Evolutionary conservation across 2,329 filamentous ascomycete genomes (phyloP).

Genomic region (Fonsecaea multimorphosa): DNA sequence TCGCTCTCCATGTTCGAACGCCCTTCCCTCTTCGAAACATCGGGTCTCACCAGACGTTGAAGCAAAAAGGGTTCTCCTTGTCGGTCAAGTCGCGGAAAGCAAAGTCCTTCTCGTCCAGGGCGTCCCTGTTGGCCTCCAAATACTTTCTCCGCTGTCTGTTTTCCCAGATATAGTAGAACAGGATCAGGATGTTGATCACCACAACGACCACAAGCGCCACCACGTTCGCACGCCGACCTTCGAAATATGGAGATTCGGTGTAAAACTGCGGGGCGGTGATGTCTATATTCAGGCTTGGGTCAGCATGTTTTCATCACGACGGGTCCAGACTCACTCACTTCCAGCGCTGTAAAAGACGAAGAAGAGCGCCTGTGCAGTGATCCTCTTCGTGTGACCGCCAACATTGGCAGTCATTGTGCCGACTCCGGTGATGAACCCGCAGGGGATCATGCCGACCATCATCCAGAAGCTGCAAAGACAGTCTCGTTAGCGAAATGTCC

Average conservation of each 20-base stretch:
- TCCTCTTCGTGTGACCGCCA: background rate
- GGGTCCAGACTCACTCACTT: background rate
- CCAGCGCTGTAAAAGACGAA: constrained; percentile 1
- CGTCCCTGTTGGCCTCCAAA: background rate
- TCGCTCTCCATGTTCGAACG: constrained; percentile 1
- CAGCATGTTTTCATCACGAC: background rate
- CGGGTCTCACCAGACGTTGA: background rate
- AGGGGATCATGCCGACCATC: background rate
- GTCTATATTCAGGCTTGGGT: background rate
- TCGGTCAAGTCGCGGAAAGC: background rate
- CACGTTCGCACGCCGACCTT: background rate
- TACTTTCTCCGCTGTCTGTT: background rate
- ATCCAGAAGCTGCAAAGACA: constrained; percentile 1
- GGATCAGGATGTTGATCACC: background rate
- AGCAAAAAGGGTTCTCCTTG: background rate
- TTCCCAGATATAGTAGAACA: constrained; percentile 1
- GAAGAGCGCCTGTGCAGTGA: background rate
- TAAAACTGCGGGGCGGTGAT: background rate
- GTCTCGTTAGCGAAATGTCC: background rate
- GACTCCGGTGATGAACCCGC: background rate
- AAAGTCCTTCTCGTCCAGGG: background rate
- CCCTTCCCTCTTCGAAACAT: background rate
- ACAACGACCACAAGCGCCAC: background rate
- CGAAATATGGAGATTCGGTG: background rate
- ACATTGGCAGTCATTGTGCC: constrained; percentile 1